Evolutionary conservation across 129 eudicot species (phyloP), one percentile per base, ranked within the genome.

Genomic region (Helianthus annuus): DNA sequence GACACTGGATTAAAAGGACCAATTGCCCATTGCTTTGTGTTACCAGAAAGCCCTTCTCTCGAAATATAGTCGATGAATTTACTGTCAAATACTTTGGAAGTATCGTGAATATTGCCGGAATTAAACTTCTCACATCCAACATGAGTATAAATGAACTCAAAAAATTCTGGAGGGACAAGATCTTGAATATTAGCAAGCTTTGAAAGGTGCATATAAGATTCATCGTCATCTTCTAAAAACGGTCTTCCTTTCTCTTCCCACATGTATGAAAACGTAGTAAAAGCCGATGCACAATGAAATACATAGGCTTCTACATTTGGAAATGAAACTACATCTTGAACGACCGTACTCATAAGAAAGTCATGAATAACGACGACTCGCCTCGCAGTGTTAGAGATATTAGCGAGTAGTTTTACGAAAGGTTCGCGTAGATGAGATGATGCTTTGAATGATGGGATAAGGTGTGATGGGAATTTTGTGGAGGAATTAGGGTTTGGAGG

Each of bases 71-170:
- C 84, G 0, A 85, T 56, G 17, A 73, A 85, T 10, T 66, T 62
- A 10, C 82, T 79, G 9, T 88, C 97, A n/a, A 88, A 67, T 60
- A 58, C 73, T 60, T 83, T 85, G 75, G 83, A 79, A 3, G 92
- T 58, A 53, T 91, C 88, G 19, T 76, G 85, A 67, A 91, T 34
- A 38, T 70, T 48, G 5, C 97, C 97, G 0, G 77, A 72, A 29
- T 67, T 81, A 22, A 77, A 62, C 6, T 5, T 68, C 11, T 29
- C 5, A 66, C 53, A 67, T 4, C 9, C 34, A 8, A 62, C 1
- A 48, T 82, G 64, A 14, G 44, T 11, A 0, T 1, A 19, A 1
- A 78, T 0, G 5, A 78, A 79, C 4, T 78, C 76, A 12, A 24
- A 0, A 15, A 84, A 68, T 8, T 84, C 92, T 0, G 19, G n/a